These are phyloP conservation scores for Adansonia digitata DNA, from an alignment of 345 rosid species.

Conservation along the genomic window DNA sequence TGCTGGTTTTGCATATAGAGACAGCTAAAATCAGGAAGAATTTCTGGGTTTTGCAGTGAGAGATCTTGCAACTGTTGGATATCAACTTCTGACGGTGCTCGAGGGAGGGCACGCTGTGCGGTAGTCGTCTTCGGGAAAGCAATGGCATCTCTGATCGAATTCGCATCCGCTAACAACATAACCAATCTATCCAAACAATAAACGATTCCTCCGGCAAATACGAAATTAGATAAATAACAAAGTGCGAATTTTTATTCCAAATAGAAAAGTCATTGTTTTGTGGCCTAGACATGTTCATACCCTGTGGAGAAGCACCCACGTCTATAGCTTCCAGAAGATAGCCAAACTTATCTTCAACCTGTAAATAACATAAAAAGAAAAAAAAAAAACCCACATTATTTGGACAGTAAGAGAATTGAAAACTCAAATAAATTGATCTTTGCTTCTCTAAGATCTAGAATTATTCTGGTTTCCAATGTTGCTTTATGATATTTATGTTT, in stretches of 20 bases:
- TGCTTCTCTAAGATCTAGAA: too few species aligned
- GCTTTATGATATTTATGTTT: too few species aligned
- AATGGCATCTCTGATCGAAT: constrained; percentile 85
- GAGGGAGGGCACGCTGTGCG: constrained; percentile 86
- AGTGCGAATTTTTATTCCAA: too few species aligned
- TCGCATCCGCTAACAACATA: constrained; percentile 74
- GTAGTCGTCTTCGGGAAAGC: constrained; percentile 96
- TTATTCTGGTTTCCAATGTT: too few species aligned
- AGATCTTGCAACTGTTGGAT: constrained; percentile 75
- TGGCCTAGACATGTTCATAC: too few species aligned
- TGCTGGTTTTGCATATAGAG: too few species aligned
- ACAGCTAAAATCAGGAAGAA: too few species aligned
- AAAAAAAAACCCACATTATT: too few species aligned
- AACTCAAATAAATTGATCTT: too few species aligned
- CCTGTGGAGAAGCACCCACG: constrained; percentile 99
- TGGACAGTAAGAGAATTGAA: too few species aligned
- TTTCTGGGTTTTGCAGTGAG: constrained; percentile 33
- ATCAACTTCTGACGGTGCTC: constrained; percentile 88
- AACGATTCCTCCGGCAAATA: constrained; percentile 91
- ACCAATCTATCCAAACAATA: constrained; percentile 88
- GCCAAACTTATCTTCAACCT: constrained; percentile 96
- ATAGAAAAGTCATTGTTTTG: too few species aligned
- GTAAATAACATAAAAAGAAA: constrained; percentile 16
- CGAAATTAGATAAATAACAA: not conserved
- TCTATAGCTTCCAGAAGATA: constrained; percentile 95